Base-by-base conservation (phyloP, 2,329 filamentous ascomycete species). In the Pseudocercospora pini-densiflorae region DNA sequence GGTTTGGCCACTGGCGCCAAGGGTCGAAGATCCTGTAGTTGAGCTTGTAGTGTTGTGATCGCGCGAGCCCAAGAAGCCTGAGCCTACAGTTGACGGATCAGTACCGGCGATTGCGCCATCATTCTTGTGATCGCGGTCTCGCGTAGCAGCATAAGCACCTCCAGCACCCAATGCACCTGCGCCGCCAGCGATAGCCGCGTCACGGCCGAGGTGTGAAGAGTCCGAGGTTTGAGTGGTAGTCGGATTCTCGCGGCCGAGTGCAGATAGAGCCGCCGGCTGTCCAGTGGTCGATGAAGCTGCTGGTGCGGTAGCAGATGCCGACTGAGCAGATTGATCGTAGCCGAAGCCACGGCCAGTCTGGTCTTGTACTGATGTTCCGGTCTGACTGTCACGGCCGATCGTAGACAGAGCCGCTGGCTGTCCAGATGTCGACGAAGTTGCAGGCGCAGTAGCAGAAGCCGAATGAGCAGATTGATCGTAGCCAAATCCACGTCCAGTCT, bases 121-220 rank as follows among this genome's bases (percentile, higher is more conserved):
- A 53, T 23, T 6, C 45, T 61, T 55, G n/a, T 62, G 49, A 27
- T 58, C 31, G 45, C 59, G 60, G 21, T 58, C 55, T 58, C 31
- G 31, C 8, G 55, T 62, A 27, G 64, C 67, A 31, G 63, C 31
- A 61, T 55, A 59, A 19, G 31, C 58, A 6, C 24, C 73, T 31
- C 75, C 77, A 40, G 72, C 74, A 23, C 72, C 72, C 5, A 73
- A 71, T 27, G 72, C 72, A 5, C 74, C 76, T 43, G 71, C 72
- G 19, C 75, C 77, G 51, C 72, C 76, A 29, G 68, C 76, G 5
- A 77, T 45, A 14, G 74, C 76, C 8, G 75, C 74, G 62, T 79
- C 73, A n/a, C 76, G 73, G 33, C 75, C 76, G 31, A 76, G 70
- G 57, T 77, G 75, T 31, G 61, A 68, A 14, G 54, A 29, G 9